Conservation (phyloP, 768 basidiomycete species). For the Phallus indusiatus region DNA sequence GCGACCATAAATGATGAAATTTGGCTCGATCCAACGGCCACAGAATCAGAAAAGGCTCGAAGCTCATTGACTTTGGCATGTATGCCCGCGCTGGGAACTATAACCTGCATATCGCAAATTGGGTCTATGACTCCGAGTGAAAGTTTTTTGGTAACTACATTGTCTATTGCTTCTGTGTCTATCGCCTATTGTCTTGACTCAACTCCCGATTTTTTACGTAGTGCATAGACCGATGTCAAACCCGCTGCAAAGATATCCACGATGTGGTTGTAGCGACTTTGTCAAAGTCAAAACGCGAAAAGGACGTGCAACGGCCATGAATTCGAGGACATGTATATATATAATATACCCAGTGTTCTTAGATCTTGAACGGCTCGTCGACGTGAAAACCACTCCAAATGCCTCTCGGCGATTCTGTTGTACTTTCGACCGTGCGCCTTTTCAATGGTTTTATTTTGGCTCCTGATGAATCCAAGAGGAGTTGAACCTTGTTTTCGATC, state of each 20-base stretch:
- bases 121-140: constrained; percentile 53
- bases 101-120: constrained; percentile 83
- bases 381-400: constrained; percentile 89
- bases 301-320: background rate
- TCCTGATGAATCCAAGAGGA: constrained; percentile 81
- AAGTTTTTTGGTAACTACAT: constrained; percentile 41
- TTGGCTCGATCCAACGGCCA: constrained; percentile 74
- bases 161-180: constrained; percentile 5
- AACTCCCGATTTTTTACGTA: constrained; percentile 19
- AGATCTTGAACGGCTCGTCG: constrained; percentile 51
- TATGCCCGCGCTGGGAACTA: constrained; percentile 77
- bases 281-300: constrained; percentile 4
- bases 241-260: constrained; percentile 67
- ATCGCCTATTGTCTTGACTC: background rate
- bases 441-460: constrained; percentile 77
- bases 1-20: constrained; percentile 46
- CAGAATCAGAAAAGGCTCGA: constrained; percentile 47
- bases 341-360: background rate
- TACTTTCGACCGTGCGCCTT: constrained; percentile 62
- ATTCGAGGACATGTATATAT: background rate
- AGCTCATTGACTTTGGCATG: constrained; percentile 73
- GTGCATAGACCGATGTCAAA: constrained; percentile 66
- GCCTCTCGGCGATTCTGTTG: constrained; percentile 71
- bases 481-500: constrained; percentile 68
- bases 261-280: constrained; percentile 65